A percentile compares a stretch with the other conserved stretches of the same genome.
Conservation (phyloP, 2,329 filamentous ascomycete species). For the Davidsoniella virescens region DNA sequence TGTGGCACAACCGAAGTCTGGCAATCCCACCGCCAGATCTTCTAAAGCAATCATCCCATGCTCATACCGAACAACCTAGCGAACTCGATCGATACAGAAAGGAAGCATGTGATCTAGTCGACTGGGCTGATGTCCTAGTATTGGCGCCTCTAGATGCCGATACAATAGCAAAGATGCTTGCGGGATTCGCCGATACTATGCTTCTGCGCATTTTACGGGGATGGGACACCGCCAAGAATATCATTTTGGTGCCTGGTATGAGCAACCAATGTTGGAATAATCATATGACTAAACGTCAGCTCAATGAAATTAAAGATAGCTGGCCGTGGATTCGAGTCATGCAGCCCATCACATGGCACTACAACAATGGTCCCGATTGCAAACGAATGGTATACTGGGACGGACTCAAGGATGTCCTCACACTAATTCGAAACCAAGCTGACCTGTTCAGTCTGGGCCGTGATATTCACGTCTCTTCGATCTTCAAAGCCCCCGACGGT, state of each 20-base stretch:
- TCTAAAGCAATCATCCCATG: constrained; percentile 1
- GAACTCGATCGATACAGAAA: constrained; percentile 10
- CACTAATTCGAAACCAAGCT: constrained; percentile 61
- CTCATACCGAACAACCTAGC: constrained; percentile 11
- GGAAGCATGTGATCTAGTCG: constrained; percentile 49
- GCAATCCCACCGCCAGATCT: constrained; percentile 24
- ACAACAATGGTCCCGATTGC: constrained; percentile 35
- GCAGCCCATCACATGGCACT: constrained; percentile 69
- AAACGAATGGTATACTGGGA: constrained; percentile 45
- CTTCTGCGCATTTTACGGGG: constrained; percentile 66
- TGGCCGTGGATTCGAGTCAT: constrained; percentile 80
- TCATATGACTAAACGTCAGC: constrained; percentile 72
- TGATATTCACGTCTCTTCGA: constrained; percentile 38
- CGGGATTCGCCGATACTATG: constrained; percentile 66
- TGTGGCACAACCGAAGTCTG: constrained; percentile 37
- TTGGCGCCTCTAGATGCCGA: constrained; percentile 75
- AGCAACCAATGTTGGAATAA: constrained; percentile 80
- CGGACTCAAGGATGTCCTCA: constrained; percentile 53
- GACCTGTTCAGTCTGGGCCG: constrained; percentile 59
- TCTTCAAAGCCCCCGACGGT: constrained; percentile 23
- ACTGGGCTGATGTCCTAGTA: constrained; percentile 78
- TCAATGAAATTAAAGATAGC: constrained; percentile 65
- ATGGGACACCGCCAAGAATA: constrained; percentile 76
- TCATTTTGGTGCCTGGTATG: constrained; percentile 78
- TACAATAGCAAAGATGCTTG: constrained; percentile 72